Conservation (phyloP, 805 yeast genomes). For the Suhomyces pyralidae region DNA sequence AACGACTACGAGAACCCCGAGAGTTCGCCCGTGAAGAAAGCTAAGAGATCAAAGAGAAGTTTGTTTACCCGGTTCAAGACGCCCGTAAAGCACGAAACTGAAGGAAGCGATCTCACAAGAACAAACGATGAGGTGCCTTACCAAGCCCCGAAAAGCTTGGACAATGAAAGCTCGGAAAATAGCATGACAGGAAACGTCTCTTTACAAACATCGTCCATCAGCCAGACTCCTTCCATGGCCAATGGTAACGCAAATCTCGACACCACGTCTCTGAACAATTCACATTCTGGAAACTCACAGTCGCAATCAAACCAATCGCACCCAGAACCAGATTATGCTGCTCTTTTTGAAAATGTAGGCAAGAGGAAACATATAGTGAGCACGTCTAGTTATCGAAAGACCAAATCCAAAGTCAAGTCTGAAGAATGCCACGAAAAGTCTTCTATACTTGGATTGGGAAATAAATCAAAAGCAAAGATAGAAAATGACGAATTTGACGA, state of each 20-base stretch:
- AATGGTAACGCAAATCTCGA: slow-evolving; percentile 10
- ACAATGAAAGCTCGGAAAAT: slow-evolving; percentile 8
- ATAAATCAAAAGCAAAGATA: neutral
- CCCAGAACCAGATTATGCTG: slow-evolving; percentile 41
- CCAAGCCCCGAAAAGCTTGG: slow-evolving; percentile 4
- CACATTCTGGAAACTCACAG: slow-evolving; percentile 6
- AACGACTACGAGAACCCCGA: slow-evolving; percentile 15
- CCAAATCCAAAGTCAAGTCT: slow-evolving; percentile 20
- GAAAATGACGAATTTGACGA: slow-evolving; percentile 1
- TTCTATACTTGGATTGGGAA: slow-evolving; percentile 1
- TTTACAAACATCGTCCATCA: slow-evolving; percentile 11
- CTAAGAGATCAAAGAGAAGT: slow-evolving; percentile 32
- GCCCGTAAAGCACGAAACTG: slow-evolving; percentile 9
- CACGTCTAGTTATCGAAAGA: slow-evolving; percentile 20
- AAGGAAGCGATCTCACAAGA: slow-evolving; percentile 2
- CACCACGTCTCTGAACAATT: slow-evolving; percentile 14
- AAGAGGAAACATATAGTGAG: slow-evolving; percentile 33
- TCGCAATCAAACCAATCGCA: neutral
- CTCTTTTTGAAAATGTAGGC: slow-evolving; percentile 42
- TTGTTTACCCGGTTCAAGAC: slow-evolving; percentile 40
- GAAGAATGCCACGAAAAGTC: slow-evolving; percentile 13
- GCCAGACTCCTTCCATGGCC: slow-evolving; percentile 23
- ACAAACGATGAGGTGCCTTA: slow-evolving; percentile 3
- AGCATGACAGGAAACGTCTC: slow-evolving; percentile 8
- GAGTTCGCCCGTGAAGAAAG: slow-evolving; percentile 20